Conservation (phyloP, 441 rosid species). For the Capsella rubella region DNA sequence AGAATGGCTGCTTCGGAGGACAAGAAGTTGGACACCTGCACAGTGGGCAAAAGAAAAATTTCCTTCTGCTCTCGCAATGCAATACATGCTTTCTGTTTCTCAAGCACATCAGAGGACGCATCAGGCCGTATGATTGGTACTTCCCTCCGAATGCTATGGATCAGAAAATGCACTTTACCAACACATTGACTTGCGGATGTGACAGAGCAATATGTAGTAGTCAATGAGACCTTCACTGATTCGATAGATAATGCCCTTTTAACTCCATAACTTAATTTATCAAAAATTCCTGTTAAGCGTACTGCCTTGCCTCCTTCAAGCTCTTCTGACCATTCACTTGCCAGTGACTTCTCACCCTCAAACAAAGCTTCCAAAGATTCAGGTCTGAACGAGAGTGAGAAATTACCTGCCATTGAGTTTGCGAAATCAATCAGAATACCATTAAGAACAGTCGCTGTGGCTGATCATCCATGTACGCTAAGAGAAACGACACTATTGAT, state of each 20-base stretch:
- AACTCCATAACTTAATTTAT: conserved; percentile 82
- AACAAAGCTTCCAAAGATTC: conserved; percentile 55
- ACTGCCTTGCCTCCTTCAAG: conserved; percentile 94
- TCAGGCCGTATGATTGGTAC: conserved; percentile 78
- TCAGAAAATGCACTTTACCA: conserved; percentile 78
- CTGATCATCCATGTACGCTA: conserved; percentile 23
- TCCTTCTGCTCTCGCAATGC: conserved; percentile 89
- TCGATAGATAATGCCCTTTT: conserved; percentile 72
- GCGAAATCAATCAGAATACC: conserved; percentile 34
- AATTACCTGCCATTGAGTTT: conserved; percentile 76
- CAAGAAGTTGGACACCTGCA: conserved; percentile 79
- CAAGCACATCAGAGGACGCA: conserved; percentile 53
- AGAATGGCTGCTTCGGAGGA: conserved; percentile 73
- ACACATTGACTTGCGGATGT: conserved; percentile 57
- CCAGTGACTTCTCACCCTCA: conserved; percentile 52
- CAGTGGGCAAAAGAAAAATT: conserved; percentile 91
- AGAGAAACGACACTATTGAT: conserved; percentile 31
- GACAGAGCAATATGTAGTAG: conserved; percentile 76
- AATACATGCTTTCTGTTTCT: conserved; percentile 54
- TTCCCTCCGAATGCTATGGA: conserved; percentile 76
- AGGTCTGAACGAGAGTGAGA: conserved; percentile 94
- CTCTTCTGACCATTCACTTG: conserved; percentile 90
- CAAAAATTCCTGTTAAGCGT: conserved; percentile 85
- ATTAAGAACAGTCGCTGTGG: conserved; percentile 10
- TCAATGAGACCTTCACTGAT: conserved; percentile 69